These are phyloP conservation scores for Kodamaea kaohsiungensis DNA, from an alignment of 805 yeast genomes.

Conservation along the genomic window DNA sequence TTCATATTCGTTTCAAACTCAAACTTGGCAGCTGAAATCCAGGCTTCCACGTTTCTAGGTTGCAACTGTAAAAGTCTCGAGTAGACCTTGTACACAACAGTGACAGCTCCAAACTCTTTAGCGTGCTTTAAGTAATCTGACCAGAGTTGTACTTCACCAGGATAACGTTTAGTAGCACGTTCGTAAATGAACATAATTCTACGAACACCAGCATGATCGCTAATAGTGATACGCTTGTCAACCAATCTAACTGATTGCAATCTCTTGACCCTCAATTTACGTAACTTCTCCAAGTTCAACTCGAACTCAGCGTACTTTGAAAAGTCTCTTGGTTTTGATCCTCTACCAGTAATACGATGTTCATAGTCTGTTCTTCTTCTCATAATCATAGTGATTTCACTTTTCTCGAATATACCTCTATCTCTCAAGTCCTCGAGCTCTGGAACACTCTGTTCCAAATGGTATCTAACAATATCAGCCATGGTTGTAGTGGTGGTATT, in stretches of 20 bases:
- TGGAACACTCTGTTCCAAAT: constrained; percentile 73
- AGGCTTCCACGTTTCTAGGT: constrained; percentile 86
- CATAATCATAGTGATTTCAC: constrained; percentile 83
- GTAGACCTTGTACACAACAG: constrained; percentile 73
- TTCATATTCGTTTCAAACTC: constrained; percentile 89
- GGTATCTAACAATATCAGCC: constrained; percentile 52
- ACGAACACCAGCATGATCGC: constrained; percentile 86
- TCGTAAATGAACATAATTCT: constrained; percentile 81
- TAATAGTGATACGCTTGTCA: constrained; percentile 62
- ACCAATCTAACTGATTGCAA: constrained; percentile 55
- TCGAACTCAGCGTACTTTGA: constrained; percentile 80
- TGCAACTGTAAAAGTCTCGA: constrained; percentile 79
- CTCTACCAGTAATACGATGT: constrained; percentile 83
- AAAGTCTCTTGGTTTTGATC: constrained; percentile 75
- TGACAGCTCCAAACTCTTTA: constrained; percentile 65
- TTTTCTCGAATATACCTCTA: constrained; percentile 78
- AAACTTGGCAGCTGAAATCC: constrained; percentile 94
- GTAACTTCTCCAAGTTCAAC: constrained; percentile 70
- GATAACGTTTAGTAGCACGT: constrained; percentile 77
- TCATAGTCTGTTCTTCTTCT: constrained; percentile 95
- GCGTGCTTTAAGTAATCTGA: constrained; percentile 68
- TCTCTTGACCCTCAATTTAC: constrained; percentile 69
- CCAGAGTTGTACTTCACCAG: constrained; percentile 80
- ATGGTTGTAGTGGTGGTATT: constrained; percentile 16
- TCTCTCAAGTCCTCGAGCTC: constrained; percentile 86